Conservation (phyloP, 345 rosid species). For the Populus alba region DNA sequence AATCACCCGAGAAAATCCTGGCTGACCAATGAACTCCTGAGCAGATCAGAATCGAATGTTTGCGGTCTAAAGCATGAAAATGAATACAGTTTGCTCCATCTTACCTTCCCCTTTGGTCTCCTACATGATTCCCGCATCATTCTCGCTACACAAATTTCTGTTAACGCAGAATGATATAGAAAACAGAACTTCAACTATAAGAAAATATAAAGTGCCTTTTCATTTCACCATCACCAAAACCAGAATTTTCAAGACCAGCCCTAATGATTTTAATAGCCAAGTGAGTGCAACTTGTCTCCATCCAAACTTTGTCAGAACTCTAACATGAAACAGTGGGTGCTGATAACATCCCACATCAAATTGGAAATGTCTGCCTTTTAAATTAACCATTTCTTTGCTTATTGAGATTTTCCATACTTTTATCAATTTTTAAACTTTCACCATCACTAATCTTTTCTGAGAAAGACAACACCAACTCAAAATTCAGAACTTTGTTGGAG, state of each 20-base stretch:
- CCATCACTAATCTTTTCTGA: background rate
- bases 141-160: background rate
- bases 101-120: constrained; percentile 29
- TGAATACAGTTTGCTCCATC: constrained; percentile 50
- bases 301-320: background rate
- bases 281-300: background rate
- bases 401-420: background rate
- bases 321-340: background rate
- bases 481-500: constrained; percentile 26
- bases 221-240: background rate
- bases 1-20: constrained; percentile 44
- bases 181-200: background rate
- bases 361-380: background rate
- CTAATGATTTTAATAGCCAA: background rate
- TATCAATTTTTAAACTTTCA: background rate
- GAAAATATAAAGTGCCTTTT: background rate
- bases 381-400: background rate
- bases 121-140: constrained; percentile 20
- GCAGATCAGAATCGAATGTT: constrained; percentile 5
- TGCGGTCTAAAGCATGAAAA: constrained; percentile 38
- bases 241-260: background rate
- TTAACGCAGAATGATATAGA: background rate
- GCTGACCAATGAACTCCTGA: constrained; percentile 32
- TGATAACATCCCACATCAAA: background rate
- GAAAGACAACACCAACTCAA: constrained; percentile 20